phyloP scores from a whole-genome alignment of 306 rosid genomes.

The Ormosia emarginata region DNA sequence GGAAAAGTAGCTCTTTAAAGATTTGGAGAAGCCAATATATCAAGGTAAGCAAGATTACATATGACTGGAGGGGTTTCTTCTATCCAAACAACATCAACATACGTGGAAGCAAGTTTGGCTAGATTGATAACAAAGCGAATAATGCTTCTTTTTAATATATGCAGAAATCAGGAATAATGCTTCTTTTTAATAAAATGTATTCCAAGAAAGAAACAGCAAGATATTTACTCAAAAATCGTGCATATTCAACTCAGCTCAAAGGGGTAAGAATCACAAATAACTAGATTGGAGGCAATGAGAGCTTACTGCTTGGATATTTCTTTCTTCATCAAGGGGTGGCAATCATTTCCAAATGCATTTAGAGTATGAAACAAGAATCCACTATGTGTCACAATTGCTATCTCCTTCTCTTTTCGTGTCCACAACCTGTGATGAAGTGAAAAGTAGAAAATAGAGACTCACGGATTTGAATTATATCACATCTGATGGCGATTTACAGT shows the following conservation, averaged over 20 bases:
- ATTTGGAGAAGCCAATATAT: too few relatives aligned
- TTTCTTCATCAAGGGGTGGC: conserved; percentile 62
- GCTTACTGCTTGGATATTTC: conserved; percentile 81
- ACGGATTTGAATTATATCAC: not conserved
- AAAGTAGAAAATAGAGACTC: not conserved
- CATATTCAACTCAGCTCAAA: not conserved
- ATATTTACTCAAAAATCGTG: not conserved
- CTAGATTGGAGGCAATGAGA: conserved; percentile 13
- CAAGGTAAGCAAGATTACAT: too few relatives aligned
- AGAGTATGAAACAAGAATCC: conserved; percentile 78
- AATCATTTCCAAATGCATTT: conserved; percentile 59
- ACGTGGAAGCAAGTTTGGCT: too few relatives aligned
- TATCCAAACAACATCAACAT: too few relatives aligned
- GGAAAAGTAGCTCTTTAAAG: too few relatives aligned
- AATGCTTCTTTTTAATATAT: not conserved
- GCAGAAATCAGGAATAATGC: not conserved
- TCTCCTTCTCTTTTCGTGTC: conserved; percentile 81
- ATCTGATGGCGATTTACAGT: not conserved
- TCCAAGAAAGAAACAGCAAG: not conserved
- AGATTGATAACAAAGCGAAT: not conserved
- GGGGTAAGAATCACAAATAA: not conserved
- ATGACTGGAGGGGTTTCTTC: too few relatives aligned
- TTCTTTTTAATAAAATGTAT: not conserved
- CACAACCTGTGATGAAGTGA: conserved; percentile 57
- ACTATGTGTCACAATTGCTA: conserved; percentile 85